Conservation (phyloP, 768 basidiomycete genomes). For the Boletus sensibilis region DNA sequence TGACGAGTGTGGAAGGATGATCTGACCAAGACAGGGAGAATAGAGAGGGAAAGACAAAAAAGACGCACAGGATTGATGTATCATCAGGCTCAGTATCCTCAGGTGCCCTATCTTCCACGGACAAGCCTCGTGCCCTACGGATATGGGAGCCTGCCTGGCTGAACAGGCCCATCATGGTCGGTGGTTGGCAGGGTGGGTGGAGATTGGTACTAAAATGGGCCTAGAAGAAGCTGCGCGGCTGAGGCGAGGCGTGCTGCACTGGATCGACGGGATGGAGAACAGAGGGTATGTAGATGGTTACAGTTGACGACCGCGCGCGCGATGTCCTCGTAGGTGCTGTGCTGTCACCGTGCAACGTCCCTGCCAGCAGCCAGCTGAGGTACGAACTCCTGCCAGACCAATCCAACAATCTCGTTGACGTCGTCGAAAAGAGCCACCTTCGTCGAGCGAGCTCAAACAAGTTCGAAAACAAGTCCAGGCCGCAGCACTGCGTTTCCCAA, state of each 20-base stretch:
- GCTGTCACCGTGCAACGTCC: slow-evolving; percentile 1
- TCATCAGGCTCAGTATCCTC: slow-evolving; percentile 88
- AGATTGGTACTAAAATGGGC: not conserved
- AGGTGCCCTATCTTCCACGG: slow-evolving; percentile 67
- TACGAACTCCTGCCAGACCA: not conserved
- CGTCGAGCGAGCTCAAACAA: not conserved
- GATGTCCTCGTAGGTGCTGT: not conserved
- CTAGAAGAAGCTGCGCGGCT: slow-evolving; percentile 18
- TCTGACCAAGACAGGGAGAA: slow-evolving; percentile 31
- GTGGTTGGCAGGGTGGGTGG: slow-evolving; percentile 4
- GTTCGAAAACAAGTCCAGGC: not conserved
- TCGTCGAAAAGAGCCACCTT: not conserved
- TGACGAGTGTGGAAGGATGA: slow-evolving; percentile 5
- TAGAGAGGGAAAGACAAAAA: slow-evolving; percentile 16
- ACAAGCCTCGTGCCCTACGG: slow-evolving; percentile 64
- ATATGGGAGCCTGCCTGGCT: slow-evolving; percentile 64
- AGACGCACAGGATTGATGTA: slow-evolving; percentile 80
- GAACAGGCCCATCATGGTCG: slow-evolving; percentile 77
- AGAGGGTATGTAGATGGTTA: not conserved
- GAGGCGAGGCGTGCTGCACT: slow-evolving; percentile 23
- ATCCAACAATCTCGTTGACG: not conserved
- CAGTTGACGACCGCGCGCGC: not conserved
- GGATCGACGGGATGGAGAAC: not conserved
- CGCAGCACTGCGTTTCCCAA: not conserved
- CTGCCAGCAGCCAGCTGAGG: not conserved